Evolutionary conservation across 192 early-diverging fungal genomes (phyloP).

Genomic region (Mortierella alpina): DNA sequence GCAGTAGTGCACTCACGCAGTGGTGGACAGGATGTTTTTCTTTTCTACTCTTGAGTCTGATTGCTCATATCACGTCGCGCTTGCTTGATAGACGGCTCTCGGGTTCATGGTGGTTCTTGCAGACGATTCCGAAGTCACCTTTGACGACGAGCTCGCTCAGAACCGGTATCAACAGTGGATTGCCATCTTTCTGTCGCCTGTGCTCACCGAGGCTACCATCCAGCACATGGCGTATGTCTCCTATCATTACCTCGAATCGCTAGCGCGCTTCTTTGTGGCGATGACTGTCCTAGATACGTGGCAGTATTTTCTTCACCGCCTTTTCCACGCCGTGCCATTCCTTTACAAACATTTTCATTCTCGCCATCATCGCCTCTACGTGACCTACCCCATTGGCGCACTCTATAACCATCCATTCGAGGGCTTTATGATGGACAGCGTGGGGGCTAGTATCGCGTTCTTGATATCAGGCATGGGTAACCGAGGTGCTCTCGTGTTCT

Average conservation of each 20-base stretch:
- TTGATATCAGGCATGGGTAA: slow-evolving; percentile 74
- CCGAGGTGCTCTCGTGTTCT: slow-evolving; percentile 72
- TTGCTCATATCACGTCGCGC: background rate
- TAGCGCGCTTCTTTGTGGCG: slow-evolving; percentile 50
- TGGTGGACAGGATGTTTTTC: slow-evolving; percentile 1
- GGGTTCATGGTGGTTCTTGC: slow-evolving; percentile 34
- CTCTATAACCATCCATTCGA: slow-evolving; percentile 84
- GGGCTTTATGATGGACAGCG: slow-evolving; percentile 75
- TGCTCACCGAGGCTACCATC: background rate
- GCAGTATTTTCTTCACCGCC: slow-evolving; percentile 79
- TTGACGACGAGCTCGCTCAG: slow-evolving; percentile 27
- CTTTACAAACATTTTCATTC: slow-evolving; percentile 82
- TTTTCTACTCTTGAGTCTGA: background rate
- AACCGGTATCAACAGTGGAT: slow-evolving; percentile 18
- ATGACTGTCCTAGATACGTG: slow-evolving; percentile 65
- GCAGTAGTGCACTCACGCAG: too few relatives aligned
- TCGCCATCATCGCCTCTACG: slow-evolving; percentile 78
- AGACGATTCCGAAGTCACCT: slow-evolving; percentile 29
- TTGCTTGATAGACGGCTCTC: slow-evolving; percentile 24
- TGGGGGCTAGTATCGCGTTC: slow-evolving; percentile 71
- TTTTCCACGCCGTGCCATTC: slow-evolving; percentile 71
- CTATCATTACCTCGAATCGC: slow-evolving; percentile 35
- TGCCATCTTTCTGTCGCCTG: background rate
- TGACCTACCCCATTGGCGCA: slow-evolving; percentile 79
- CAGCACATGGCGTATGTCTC: slow-evolving; percentile 15